phyloP scores from a whole-genome alignment of 768 basidiomycete genomes.

The Boletus insuetus region DNA sequence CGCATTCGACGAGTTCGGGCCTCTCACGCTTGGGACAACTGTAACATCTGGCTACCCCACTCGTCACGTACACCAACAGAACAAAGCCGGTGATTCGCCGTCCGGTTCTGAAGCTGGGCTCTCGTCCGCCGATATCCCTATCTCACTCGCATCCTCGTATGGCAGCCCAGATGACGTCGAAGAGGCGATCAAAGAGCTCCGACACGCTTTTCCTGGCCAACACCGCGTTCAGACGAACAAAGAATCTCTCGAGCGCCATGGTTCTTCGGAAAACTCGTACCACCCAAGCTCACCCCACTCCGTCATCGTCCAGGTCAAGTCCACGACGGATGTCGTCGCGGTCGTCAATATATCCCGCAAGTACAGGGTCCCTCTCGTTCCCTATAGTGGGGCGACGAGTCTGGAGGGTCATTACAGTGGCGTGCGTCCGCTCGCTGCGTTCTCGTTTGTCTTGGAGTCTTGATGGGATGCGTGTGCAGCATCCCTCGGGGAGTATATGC shows the following conservation, averaged over 20 bases:
- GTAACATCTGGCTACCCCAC: neutral
- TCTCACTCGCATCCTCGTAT: slow-evolving; percentile 32
- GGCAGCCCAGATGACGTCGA: slow-evolving; percentile 46
- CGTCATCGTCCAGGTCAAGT: slow-evolving; percentile 54
- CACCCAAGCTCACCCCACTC: slow-evolving; percentile 58
- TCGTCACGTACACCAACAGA: slow-evolving; percentile 5
- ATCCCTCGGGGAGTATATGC: slow-evolving; percentile 57
- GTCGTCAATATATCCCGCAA: slow-evolving; percentile 74
- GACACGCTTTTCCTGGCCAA: slow-evolving; percentile 42
- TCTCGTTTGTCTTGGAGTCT: neutral
- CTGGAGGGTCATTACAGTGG: slow-evolving; percentile 86
- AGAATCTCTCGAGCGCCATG: slow-evolving; percentile 50
- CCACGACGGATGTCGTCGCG: slow-evolving; percentile 80
- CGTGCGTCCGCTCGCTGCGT: slow-evolving; percentile 35
- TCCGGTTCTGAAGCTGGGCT: neutral
- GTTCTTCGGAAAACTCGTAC: slow-evolving; percentile 69
- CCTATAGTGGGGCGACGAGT: slow-evolving; percentile 84
- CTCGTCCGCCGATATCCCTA: neutral
- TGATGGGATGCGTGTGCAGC: slow-evolving; percentile 24
- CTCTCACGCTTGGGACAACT: neutral
- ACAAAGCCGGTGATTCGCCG: neutral
- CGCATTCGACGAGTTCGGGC: neutral
- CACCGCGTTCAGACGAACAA: slow-evolving; percentile 50
- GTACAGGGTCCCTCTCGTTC: slow-evolving; percentile 71
- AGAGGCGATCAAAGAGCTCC: slow-evolving; percentile 54